Conservation (phyloP, 2,329 filamentous ascomycete genomes). For the Fusarium staphyleae region DNA sequence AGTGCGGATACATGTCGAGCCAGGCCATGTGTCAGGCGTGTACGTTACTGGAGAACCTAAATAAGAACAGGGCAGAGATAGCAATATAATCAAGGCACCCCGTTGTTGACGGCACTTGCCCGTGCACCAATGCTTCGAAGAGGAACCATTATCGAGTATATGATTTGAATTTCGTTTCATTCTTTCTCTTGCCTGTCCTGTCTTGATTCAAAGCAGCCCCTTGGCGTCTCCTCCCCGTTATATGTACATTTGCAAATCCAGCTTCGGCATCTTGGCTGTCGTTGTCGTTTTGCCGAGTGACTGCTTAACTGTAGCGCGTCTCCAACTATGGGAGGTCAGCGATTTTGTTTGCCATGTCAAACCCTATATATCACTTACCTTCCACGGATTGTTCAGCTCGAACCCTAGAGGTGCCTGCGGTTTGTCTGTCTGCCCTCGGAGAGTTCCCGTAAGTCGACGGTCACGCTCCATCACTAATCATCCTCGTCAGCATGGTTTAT, state of each 20-base stretch:
- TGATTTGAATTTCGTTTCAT: slow-evolving; percentile 21
- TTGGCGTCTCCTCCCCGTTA: slow-evolving; percentile 20
- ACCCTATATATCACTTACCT: slow-evolving; percentile 53
- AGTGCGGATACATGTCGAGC: slow-evolving; percentile 94
- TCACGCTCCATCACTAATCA: slow-evolving; percentile 70
- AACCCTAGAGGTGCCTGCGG: slow-evolving; percentile 64
- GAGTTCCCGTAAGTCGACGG: slow-evolving; percentile 63
- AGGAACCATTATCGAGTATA: neutral
- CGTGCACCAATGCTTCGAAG: neutral
- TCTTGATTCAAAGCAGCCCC: slow-evolving; percentile 4
- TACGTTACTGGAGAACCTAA: slow-evolving; percentile 85
- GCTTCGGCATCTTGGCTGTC: slow-evolving; percentile 16
- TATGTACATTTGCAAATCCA: slow-evolving; percentile 31
- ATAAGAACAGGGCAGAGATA: slow-evolving; percentile 75
- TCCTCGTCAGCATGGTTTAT: slow-evolving; percentile 5
- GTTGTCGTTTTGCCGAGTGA: slow-evolving; percentile 13
- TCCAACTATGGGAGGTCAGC: slow-evolving; percentile 53
- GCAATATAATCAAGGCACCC: slow-evolving; percentile 52
- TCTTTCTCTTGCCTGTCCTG: slow-evolving; percentile 19
- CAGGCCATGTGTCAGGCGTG: slow-evolving; percentile 95
- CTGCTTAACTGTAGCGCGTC: slow-evolving; percentile 56
- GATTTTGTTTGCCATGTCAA: neutral
- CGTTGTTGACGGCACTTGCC: neutral
- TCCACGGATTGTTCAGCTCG: slow-evolving; percentile 70
- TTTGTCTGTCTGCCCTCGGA: slow-evolving; percentile 65